Evolutionary conservation across 1,284 basidiomycete species (phyloP).

Genomic region (Leccinum fallax): DNA sequence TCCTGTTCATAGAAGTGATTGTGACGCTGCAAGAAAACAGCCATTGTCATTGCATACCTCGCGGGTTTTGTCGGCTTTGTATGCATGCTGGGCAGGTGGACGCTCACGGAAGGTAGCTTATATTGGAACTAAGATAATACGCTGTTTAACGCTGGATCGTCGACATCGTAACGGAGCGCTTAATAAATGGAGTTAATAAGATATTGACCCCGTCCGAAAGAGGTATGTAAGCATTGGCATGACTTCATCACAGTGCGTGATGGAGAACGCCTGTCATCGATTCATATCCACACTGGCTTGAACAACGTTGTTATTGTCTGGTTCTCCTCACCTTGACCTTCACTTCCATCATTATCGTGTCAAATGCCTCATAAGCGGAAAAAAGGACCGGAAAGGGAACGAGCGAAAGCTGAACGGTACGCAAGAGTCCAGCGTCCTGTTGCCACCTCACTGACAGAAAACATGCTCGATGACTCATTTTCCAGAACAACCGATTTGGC

Average conservation of each 20-base stretch:
- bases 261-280: neutral
- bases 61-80: constrained; percentile 51
- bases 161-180: constrained; percentile 1
- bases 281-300: neutral
- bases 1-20: constrained; percentile 10
- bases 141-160: constrained; percentile 16
- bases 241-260: neutral
- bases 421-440: constrained; percentile 6
- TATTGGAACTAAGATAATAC: constrained; percentile 37
- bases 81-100: constrained; percentile 36
- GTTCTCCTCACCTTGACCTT: constrained; percentile 1
- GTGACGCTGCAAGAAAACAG: constrained; percentile 34
- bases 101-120: constrained; percentile 35
- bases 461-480: constrained; percentile 2
- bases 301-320: constrained; percentile 21
- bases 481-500: constrained; percentile 54
- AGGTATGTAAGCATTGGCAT: neutral
- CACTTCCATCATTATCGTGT: constrained; percentile 24
- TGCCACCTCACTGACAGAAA: neutral
- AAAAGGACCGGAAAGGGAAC: constrained; percentile 51
- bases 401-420: constrained; percentile 43
- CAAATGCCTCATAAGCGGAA: constrained; percentile 68
- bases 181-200: constrained; percentile 8
- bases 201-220: neutral
- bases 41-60: constrained; percentile 47